Conservation (phyloP, 1,284 basidiomycete genomes). For the Cryptococcus hybrid region DNA sequence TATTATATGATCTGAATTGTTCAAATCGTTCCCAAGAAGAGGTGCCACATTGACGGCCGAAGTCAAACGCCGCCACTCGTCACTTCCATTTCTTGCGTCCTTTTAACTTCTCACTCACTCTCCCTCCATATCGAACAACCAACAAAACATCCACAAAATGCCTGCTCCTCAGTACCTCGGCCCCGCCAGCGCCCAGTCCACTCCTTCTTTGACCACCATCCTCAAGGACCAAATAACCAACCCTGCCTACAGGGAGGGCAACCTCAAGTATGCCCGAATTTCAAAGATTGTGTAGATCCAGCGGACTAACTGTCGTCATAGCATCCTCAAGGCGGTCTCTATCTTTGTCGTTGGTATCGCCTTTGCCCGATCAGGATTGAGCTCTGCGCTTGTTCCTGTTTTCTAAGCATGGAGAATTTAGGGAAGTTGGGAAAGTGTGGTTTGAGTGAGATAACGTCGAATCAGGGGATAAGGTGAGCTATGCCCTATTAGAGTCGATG, state of each 20-base stretch:
- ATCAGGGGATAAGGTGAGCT: background rate
- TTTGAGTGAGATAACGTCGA: background rate
- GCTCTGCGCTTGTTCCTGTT: constrained; percentile 30
- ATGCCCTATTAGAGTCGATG: background rate
- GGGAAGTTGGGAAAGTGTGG: background rate
- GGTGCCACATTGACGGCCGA: background rate
- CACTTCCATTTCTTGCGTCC: background rate
- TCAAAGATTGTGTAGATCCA: background rate
- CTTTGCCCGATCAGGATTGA: constrained; percentile 28
- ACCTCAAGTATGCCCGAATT: constrained; percentile 19
- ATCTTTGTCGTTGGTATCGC: constrained; percentile 32
- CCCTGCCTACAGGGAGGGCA: constrained; percentile 29
- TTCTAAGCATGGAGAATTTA: constrained; percentile 19
- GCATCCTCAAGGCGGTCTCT: constrained; percentile 27
- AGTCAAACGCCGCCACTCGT: background rate
- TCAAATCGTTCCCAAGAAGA: background rate
- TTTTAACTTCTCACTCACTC: background rate
- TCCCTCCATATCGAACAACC: background rate
- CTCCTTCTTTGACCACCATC: constrained; percentile 13
- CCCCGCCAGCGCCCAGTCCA: constrained; percentile 13
- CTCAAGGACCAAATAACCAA: constrained; percentile 25
- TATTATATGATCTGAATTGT: too few relatives aligned
- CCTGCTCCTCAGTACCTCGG: constrained; percentile 23
- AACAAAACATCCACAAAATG: constrained; percentile 7
- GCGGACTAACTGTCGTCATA: constrained; percentile 3